Base-by-base conservation (phyloP, 2,329 filamentous ascomycete genomes). In the Tolypocladium cylindrosporum region DNA sequence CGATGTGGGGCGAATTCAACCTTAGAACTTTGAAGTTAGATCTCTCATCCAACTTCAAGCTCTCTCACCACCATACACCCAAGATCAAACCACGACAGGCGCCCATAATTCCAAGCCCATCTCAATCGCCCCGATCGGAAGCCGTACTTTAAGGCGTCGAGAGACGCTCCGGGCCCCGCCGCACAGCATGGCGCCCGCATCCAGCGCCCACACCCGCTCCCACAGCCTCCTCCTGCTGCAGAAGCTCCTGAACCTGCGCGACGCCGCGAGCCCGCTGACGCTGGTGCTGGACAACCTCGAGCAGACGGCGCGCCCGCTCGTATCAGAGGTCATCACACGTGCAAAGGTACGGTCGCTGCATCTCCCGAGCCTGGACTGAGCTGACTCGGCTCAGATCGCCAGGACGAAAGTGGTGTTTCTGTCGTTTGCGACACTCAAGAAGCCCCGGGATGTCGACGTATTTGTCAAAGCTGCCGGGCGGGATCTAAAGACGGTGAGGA, bases 221-320 rank as follows among this genome's bases (percentile, higher is more conserved):
- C 91, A 96, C 72, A 92, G 91, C 69, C 75, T 95, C 27, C 82
- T 96, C 3, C 78, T 96, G 2, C 85, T 96, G 57, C 89, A 91
- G 62, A 92, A 91, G 68, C 77, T 96, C 2, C 79, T 96, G 62
- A 90, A 86, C 67, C 77, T 90, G 58, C 83, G 90, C 61, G 89
- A 94, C 71, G 85, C 84, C 58, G 85, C 88, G 16, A 96, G 91
- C 54, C 93, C 93, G 3, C 85, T 97, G 67, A 97, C 92, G 0
- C 77, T 97, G 34, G 74, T 97, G 3, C 79, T 96, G 58, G 93
- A 97, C 72, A 90, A 81, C 40, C 78, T 97, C 37, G 91, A 96
- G 74, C 91, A 96, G 73, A 85, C 86, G 34, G 89, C 86, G 8
- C 79, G 78, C 37, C 86, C 86, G 0, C 74, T 96, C 4, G 62